Base-by-base conservation (phyloP, 2,329 filamentous ascomycete species). In the Fusarium verticillioides region DNA sequence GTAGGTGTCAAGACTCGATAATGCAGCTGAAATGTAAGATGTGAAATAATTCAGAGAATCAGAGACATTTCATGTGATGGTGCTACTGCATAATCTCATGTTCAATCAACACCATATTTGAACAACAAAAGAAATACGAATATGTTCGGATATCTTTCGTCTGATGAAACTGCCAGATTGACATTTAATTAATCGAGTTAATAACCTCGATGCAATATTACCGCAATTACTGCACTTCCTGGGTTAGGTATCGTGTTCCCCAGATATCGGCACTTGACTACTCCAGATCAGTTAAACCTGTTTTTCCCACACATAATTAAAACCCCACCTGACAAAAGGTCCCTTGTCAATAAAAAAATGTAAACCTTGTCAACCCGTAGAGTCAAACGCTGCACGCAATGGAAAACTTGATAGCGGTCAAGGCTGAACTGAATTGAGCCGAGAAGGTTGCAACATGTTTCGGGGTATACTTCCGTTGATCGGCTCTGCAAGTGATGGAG, bases 251-350 rank as follows among this genome's bases (percentile, higher is more conserved):
- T 34, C 30, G 30, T 34, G 28, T 63, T 47, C 66, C 66, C 66
- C 66, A 69, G 66, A 69, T 63, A 69, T 58, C 66, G 66, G 66
- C 58, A 69, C 58, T 69, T 50, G 23, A 40, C 49, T 32, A 6
- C 47, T 69, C 47, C 44, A 70, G 61, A 61, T 66, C 30, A 42
- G 30, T 44, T 52, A 56, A 69, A 65, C 66, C 59, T 19, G 66
- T 57, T 69, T 69, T 69, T 69, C 32, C 34, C 34, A 18, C 18
- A 15, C 16, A 11, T 13, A 30, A 47, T 21, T 26, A 19, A 28
- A 28, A 46, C 58, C 58, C 52, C 66, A 47, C 60, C 52, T 59
- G 40, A 70, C 59, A 70, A 69, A 69, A 69, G 43, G 58, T 65
- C 40, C 66, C 59, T 47, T 46, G 39, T 18, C 21, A 11, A n/a